Conservation (phyloP, 768 basidiomycete genomes). For the Mycena albidolilacea region DNA sequence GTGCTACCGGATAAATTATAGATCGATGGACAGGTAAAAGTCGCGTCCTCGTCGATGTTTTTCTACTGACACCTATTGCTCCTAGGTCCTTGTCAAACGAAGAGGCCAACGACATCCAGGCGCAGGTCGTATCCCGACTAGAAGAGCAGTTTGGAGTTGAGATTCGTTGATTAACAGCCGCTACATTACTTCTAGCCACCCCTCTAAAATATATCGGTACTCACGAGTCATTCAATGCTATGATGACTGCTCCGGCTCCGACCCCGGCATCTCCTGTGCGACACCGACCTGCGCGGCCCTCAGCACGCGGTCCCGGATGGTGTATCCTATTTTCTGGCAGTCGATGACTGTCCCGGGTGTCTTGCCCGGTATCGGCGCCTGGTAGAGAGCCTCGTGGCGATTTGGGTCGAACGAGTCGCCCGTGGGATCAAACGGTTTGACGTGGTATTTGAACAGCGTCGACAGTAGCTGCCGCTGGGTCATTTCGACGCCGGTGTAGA, state of each 20-base stretch:
- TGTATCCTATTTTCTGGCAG: slow-evolving; percentile 92
- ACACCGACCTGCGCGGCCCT: slow-evolving; percentile 98
- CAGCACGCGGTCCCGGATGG: slow-evolving; percentile 93
- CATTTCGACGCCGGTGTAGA: slow-evolving; percentile 91
- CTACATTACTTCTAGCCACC: slow-evolving; percentile 51
- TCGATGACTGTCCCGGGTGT: slow-evolving; percentile 92
- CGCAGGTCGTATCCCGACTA: slow-evolving; percentile 68
- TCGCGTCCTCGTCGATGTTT: slow-evolving; percentile 3
- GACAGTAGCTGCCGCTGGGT: slow-evolving; percentile 92
- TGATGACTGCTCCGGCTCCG: slow-evolving; percentile 41
- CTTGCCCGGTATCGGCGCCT: slow-evolving; percentile 91
- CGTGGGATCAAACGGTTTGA: slow-evolving; percentile 92
- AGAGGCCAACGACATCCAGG: slow-evolving; percentile 88
- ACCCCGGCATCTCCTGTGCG: slow-evolving; percentile 70
- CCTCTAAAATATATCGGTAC: slow-evolving; percentile 49
- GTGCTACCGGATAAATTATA: slow-evolving; percentile 94
- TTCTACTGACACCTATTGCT: slow-evolving; percentile 20
- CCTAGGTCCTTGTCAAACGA: slow-evolving; percentile 90
- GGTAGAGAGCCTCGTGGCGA: slow-evolving; percentile 94
- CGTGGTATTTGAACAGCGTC: slow-evolving; percentile 92
- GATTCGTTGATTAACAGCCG: slow-evolving; percentile 79
- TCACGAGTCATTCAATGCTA: slow-evolving; percentile 40
- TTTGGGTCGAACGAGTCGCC: slow-evolving; percentile 98
- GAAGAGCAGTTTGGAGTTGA: slow-evolving; percentile 82
- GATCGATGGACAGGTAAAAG: slow-evolving; percentile 93